phyloP scores from a whole-genome alignment of 2,329 filamentous ascomycete species.

The Fusarium longipes region DNA sequence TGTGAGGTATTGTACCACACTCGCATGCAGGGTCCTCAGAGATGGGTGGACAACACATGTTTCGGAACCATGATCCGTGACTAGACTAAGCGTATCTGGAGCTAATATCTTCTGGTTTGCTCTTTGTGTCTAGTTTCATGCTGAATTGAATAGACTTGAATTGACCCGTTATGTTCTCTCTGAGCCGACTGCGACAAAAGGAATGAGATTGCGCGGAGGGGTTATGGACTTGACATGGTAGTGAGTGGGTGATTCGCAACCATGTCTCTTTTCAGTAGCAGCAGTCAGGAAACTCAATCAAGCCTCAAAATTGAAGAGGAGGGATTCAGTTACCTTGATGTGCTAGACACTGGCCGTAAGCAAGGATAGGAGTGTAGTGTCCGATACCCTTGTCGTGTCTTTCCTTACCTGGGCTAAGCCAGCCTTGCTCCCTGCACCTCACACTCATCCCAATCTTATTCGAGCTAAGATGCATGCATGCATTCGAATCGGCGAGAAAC shows the following conservation, averaged over 20 bases:
- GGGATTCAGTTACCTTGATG: neutral
- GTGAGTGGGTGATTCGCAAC: conserved; percentile 14
- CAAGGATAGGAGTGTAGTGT: neutral
- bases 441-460: neutral
- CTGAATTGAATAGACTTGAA: neutral
- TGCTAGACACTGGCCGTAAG: neutral
- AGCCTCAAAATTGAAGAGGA: neutral
- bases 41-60: neutral
- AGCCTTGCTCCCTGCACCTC: neutral
- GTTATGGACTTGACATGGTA: neutral
- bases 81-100: neutral
- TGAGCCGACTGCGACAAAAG: neutral
- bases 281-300: neutral
- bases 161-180: neutral
- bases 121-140: neutral
- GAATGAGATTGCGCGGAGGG: neutral
- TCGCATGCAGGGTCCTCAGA: conserved; percentile 8
- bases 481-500: neutral
- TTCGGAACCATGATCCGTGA: neutral
- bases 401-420: neutral
- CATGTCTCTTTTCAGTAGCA: conserved; percentile 12
- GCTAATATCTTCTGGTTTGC: neutral
- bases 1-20: neutral
- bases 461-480: neutral
- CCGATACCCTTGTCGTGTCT: neutral